Conservation (phyloP, 2,329 filamentous ascomycete species). For the Dothistroma pini region DNA sequence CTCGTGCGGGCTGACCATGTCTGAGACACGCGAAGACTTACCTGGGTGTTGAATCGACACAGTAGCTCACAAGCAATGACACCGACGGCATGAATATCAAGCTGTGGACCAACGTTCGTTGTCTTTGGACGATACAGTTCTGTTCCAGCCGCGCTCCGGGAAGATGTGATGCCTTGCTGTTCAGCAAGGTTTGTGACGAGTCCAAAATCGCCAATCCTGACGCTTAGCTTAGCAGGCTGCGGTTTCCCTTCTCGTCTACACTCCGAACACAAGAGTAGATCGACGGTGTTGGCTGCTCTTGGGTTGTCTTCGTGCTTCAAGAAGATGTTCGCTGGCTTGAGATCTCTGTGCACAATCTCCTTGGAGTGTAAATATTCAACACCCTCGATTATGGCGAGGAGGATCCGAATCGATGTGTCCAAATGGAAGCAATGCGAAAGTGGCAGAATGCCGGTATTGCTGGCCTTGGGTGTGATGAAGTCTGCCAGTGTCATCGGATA, state of each 20-base stretch:
- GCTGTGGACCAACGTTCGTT: constrained; percentile 45
- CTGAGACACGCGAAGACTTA: not conserved
- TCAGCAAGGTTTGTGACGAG: constrained; percentile 55
- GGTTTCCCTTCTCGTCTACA: constrained; percentile 36
- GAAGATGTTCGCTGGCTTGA: constrained; percentile 68
- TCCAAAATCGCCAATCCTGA: constrained; percentile 66
- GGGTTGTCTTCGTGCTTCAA: constrained; percentile 46
- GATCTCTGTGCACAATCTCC: constrained; percentile 61
- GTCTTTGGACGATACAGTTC: constrained; percentile 58
- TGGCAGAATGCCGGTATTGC: constrained; percentile 11
- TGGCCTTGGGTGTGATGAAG: constrained; percentile 48
- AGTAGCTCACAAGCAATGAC: constrained; percentile 62
- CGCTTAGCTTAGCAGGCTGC: constrained; percentile 31
- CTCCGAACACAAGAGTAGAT: constrained; percentile 44
- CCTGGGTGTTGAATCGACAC: constrained; percentile 46
- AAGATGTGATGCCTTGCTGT: constrained; percentile 15
- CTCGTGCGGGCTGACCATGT: not conserved
- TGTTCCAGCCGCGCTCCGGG: constrained; percentile 51
- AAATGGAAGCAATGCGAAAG: constrained; percentile 61
- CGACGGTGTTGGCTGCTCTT: constrained; percentile 37
- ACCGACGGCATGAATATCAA: constrained; percentile 61
- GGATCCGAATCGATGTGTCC: constrained; percentile 53
- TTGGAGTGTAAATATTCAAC: constrained; percentile 62
- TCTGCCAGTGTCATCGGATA: constrained; percentile 60
- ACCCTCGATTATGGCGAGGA: constrained; percentile 59